Percentiles rank a stretch among this genome's conserved stretches.
Conservation (phyloP, 371 early-diverging fungal species). For the Conidiobolus incongruus region DNA sequence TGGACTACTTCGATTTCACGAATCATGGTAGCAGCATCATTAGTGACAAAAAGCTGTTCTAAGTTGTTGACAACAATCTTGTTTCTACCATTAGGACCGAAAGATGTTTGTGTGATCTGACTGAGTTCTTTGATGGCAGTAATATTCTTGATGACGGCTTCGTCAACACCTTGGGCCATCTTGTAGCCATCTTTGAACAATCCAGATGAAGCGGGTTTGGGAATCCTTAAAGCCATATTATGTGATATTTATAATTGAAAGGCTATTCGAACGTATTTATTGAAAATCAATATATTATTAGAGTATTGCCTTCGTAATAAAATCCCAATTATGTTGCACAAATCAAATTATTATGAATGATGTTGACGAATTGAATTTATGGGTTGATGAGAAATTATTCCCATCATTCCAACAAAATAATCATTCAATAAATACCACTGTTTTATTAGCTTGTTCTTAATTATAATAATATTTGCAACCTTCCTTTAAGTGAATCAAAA, state of each 20-base stretch:
- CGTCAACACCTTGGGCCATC: constrained; percentile 90
- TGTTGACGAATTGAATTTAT: no score
- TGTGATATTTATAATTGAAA: not conserved
- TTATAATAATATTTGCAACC: no score
- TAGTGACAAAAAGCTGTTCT: constrained; percentile 95
- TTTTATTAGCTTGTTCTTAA: no score
- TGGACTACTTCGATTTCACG: constrained; percentile 94
- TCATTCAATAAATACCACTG: no score
- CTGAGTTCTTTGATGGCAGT: constrained; percentile 78
- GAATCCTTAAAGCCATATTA: constrained; percentile 80
- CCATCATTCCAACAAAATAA: no score
- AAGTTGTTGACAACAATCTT: constrained; percentile 98
- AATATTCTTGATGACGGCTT: constrained; percentile 88
- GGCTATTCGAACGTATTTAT: not conserved
- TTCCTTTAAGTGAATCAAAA: no score
- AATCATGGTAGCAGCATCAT: constrained; percentile 98
- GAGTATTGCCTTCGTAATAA: not conserved
- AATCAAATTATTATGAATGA: no score
- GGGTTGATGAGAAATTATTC: no score
- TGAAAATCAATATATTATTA: not conserved
- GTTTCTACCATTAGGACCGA: constrained; percentile 97
- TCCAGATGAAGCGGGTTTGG: constrained; percentile 65
- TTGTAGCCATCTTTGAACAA: constrained; percentile 95
- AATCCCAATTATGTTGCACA: no score
- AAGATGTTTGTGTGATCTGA: constrained; percentile 78